Percentiles rank a stretch among this genome's conserved stretches.
These are phyloP conservation scores for Panicum miliaceum DNA, from an alignment of 176 grass and related monocot species.

Conservation along the genomic window DNA sequence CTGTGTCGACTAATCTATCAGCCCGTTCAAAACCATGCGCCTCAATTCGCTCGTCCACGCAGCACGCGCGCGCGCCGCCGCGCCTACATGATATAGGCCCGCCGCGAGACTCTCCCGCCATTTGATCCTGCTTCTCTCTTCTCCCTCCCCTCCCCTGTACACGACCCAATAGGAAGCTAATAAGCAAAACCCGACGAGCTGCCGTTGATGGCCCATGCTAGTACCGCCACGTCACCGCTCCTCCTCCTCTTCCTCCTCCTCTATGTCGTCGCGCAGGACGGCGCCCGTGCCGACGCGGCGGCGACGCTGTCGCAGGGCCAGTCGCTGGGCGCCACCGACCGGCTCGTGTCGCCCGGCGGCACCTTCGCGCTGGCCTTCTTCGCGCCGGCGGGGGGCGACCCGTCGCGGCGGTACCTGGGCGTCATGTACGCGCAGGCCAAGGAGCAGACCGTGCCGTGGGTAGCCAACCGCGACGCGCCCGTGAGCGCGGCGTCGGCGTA, in stretches of 20 bases:
- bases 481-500: slow-evolving; percentile 27
- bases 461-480: slow-evolving; percentile 67
- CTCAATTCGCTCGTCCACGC: slow-evolving; percentile 17
- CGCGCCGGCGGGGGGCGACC: slow-evolving; percentile 42
- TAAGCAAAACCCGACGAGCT: not conserved
- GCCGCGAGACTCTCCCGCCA: not conserved
- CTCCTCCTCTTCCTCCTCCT: not conserved
- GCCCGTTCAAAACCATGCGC: slow-evolving; percentile 33
- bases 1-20: not conserved
- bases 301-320: slow-evolving; percentile 48
- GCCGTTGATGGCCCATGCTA: slow-evolving; percentile 28
- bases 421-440: slow-evolving; percentile 48
- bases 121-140: not conserved
- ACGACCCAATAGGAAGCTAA: not conserved
- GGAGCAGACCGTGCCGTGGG: slow-evolving; percentile 57
- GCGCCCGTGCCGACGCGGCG: not conserved
- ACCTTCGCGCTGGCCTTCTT: slow-evolving; percentile 61
- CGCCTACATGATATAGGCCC: not conserved
- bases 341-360: slow-evolving; percentile 48
- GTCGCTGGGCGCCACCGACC: slow-evolving; percentile 29
- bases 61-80: not conserved
- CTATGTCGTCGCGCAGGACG: not conserved
- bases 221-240: not conserved
- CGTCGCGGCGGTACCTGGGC: slow-evolving; percentile 51
- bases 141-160: too few species aligned